Evolutionary conservation across 2,329 filamentous ascomycete genomes (phyloP), one percentile per base, ranked within the genome.

Genomic region (Paecilomyces dactylethromorphus): DNA sequence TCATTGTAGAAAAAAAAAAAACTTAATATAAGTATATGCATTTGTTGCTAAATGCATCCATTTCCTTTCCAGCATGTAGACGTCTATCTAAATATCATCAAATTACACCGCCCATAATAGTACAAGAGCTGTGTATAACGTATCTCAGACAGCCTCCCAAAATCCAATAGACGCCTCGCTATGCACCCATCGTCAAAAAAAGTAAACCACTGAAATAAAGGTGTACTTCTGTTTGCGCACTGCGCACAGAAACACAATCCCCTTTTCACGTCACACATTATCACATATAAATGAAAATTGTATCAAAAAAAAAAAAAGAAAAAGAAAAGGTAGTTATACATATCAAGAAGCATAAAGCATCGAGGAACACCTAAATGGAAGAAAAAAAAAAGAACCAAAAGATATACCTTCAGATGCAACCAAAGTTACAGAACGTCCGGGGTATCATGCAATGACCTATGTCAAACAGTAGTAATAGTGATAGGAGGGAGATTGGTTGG

Each of bases 401-500:
- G 26, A 29, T 29, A 29, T 29, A 29, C 26, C 4, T 6, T 4
- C n/a, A n/a, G n/a, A 45, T 45, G 39, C 15, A 18, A 8, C 10
- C 39, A 45, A 18, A 7, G 10, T 45, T 18, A 45, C 7, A 7
- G 39, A 45, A 45, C 39, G 10, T 18, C 35, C 18, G 7, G 15
- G 39, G 39, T 45, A 45, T 18, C n/a, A 45, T 45, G 39, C 39
- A 18, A 45, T 45, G n/a, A 45, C 1, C 7, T 45, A 8, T 10
- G 10, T 45, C 15, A 45, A 45, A 45, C 39, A n/a, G 63, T 67
- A 39, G 74, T 76, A 59, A 77, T 68, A 1, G 72, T 75, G 54
- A 77, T 77, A 2, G 74, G 74, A 51, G 74, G 74, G n/a, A 60
- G 51, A 31, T 56, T 57, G 49, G 59, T 54, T 1, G 65, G 59